Base-by-base conservation (phyloP, 225 moss, liverwort and hornwort species). In the Bryoerythrophyllum caledonicum region DNA sequence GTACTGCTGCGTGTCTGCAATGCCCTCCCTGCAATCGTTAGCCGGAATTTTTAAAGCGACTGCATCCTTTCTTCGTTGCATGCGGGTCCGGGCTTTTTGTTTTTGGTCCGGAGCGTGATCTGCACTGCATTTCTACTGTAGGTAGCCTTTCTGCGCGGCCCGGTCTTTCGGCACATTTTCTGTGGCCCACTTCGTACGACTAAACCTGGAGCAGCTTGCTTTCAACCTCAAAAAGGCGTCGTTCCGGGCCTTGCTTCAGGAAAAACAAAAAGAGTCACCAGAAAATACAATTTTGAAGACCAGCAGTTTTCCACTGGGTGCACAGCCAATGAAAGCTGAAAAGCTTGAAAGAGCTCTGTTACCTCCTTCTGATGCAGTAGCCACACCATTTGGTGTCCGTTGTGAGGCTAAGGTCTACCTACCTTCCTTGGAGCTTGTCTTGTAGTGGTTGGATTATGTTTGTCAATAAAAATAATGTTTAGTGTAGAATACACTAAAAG, bases 41-140 rank as follows among this genome's bases (percentile, higher is more conserved):
- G 38, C 8, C 38, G 35, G 21, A 44, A 44, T 44, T 3, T 2
- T 3, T 14, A 20, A 71, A 58, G 41, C 2, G 1, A 4, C 17
- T 19, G 51, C 5, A n/a, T 3, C 30, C 4, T n/a, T 32, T n/a
- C 57, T 27, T 71, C 12, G 26, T 56, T 40, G 26, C 56, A 27
- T 58, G 71, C 17, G 32, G 15, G 46, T 26, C 46, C n/a, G 30
- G 67, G 16, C 5, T 6, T n/a, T 53, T 38, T 55, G 38, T 38
- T 41, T 71, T n/a, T n/a, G n/a, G n/a, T n/a, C n/a, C 58, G 41
- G 11, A 71, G 43, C 58, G 71, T 58, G 43, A 71, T 43, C 43
- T 58, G 58, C 71, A 37, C n/a, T 43, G 26, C 20, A 20, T 9
- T 34, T 1, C 0, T 0, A 16, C 11, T 19, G 20, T 6, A 26